phyloP scores from a whole-genome alignment of 768 basidiomycete genomes.

The Tylopilus sp. region DNA sequence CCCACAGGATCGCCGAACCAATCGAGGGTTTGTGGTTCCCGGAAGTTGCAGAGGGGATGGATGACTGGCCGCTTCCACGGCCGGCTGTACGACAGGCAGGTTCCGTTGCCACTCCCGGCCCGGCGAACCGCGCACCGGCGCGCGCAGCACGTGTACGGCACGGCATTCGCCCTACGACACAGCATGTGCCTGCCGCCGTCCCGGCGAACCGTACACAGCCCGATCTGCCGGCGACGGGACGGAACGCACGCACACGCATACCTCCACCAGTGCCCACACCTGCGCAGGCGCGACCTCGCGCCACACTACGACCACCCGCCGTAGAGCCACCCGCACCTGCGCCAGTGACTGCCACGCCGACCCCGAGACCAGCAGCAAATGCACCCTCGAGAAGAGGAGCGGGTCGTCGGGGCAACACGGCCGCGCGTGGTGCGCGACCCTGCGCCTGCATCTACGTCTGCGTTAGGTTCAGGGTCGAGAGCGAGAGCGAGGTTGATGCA shows the following conservation, averaged over 20 bases:
- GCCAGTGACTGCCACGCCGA: conserved; percentile 1
- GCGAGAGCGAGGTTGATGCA: not conserved
- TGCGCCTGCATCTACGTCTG: not conserved
- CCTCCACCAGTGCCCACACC: not conserved
- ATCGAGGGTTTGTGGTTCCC: conserved; percentile 34
- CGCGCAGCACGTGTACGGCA: too few relatives aligned
- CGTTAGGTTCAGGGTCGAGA: not conserved
- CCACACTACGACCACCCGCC: not conserved
- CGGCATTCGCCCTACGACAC: too few relatives aligned
- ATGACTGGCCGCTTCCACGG: too few relatives aligned
- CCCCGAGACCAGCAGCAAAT: not conserved
- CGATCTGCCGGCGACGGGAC: not conserved
- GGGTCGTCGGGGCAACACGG: too few relatives aligned
- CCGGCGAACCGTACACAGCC: too few relatives aligned
- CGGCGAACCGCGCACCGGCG: not conserved
- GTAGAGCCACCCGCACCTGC: not conserved
- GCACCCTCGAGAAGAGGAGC: not conserved
- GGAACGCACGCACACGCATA: not conserved
- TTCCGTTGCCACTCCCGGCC: not conserved
- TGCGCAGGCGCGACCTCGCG: not conserved
- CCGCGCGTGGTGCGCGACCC: not conserved
- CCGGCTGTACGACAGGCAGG: conserved; percentile 10
- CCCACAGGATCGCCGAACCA: too few relatives aligned
- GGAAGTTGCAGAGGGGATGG: conserved; percentile 44
- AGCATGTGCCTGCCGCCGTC: too few relatives aligned